Evolutionary conservation across 2,329 filamentous ascomycete species (phyloP), one percentile per base, ranked within the genome.

Genomic region (Xylaria hypoxylon): DNA sequence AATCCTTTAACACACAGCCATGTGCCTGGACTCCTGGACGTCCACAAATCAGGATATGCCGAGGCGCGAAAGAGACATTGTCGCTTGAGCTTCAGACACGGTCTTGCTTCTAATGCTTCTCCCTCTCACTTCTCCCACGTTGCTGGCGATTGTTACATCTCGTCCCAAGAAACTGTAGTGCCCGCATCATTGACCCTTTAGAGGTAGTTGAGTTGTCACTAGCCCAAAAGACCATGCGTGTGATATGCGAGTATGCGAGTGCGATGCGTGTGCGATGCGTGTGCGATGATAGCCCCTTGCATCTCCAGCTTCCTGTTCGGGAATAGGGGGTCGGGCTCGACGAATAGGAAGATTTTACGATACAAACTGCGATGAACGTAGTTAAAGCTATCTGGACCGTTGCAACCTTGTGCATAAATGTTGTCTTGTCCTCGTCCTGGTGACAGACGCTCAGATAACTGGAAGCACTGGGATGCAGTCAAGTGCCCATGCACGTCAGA

Each of bases 231-330:
- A 50, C 50, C 64, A 67, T 60, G 59, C 62, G 70, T 65, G 64
- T 68, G 60, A n/a, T n/a, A n/a, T n/a, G n/a, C n/a, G n/a, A n/a
- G n/a, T n/a, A n/a, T n/a, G n/a, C n/a, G n/a, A n/a, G n/a, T n/a
- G n/a, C n/a, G n/a, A n/a, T 38, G 33, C 11, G 33, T 38, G 33
- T 38, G 33, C 8, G 33, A 38, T 60, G 59, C 62, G 70, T 65
- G 64, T 68, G 60, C 62, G 67, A 61, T 59, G 68, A 68, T 67
- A 63, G 64, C 65, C 70, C 73, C 73, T 73, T 72, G 68, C 72
- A 71, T 74, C 51, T 45, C 69, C 70, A 76, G 70, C 73, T 76
- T 72, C 74, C 74, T 71, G 22, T 72, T 76, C 68, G 24, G 72
- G 73, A 65, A 70, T 73, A 72, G 73, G 64, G 63, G 62, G 22